Conservation (phyloP, 768 basidiomycete genomes). For the Suillus decipiens region DNA sequence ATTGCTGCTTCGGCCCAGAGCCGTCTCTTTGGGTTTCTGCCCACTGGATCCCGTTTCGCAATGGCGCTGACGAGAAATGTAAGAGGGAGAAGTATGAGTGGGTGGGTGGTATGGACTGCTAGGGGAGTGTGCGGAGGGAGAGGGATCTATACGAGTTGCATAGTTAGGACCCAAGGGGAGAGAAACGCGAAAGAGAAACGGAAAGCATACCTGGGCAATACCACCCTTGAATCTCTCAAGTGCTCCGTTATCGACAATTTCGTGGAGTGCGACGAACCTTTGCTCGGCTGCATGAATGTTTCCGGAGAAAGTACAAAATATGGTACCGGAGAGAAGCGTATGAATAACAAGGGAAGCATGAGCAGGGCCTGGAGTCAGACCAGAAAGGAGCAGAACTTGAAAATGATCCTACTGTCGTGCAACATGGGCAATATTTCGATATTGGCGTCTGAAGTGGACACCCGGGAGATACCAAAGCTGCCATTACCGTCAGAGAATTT, state of each 20-base stretch:
- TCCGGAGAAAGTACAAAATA: slow-evolving; percentile 64
- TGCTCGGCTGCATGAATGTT: slow-evolving; percentile 46
- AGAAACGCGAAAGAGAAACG: background rate
- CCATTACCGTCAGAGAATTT: too few relatives aligned
- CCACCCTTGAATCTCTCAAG: slow-evolving; percentile 42
- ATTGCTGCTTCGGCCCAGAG: slow-evolving; percentile 70
- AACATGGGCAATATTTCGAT: too few relatives aligned
- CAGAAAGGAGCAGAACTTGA: too few relatives aligned
- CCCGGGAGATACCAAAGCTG: too few relatives aligned
- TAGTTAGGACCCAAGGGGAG: background rate
- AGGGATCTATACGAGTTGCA: slow-evolving; percentile 18
- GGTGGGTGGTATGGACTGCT: slow-evolving; percentile 63
- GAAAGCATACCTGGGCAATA: slow-evolving; percentile 34
- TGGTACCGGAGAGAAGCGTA: slow-evolving; percentile 59
- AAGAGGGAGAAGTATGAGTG: slow-evolving; percentile 61
- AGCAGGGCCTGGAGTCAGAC: too few relatives aligned
- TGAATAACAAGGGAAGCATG: slow-evolving; percentile 52
- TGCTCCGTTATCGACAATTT: slow-evolving; percentile 63
- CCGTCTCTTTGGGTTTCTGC: slow-evolving; percentile 71
- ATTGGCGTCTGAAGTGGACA: too few relatives aligned
- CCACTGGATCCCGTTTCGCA: slow-evolving; percentile 72
- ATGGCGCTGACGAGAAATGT: slow-evolving; percentile 67
- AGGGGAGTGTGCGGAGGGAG: slow-evolving; percentile 45
- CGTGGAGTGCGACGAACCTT: slow-evolving; percentile 60
- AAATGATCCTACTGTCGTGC: too few relatives aligned